These are phyloP conservation scores for Trichoderma koningiopsis DNA, from an alignment of 2,329 filamentous ascomycete species.

Conservation along the genomic window DNA sequence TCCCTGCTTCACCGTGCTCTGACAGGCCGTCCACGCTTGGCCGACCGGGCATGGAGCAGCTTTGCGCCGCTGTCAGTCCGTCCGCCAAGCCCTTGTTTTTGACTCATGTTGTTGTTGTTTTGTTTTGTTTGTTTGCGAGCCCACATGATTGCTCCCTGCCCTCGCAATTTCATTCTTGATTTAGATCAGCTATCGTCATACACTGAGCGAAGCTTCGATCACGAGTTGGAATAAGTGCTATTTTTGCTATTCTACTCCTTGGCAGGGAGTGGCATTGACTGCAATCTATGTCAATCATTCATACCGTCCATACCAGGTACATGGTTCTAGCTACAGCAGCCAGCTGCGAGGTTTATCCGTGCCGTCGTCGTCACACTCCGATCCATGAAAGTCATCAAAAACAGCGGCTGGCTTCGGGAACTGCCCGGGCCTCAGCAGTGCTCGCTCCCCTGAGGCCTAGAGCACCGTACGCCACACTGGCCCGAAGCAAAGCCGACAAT, in stretches of 20 bases:
- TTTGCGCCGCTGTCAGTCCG: conserved; percentile 6
- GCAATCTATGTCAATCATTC: neutral
- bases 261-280: neutral
- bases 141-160: neutral
- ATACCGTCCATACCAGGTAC: neutral
- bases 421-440: conserved; percentile 6
- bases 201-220: neutral
- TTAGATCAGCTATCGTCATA: neutral
- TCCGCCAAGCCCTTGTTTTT: conserved; percentile 10
- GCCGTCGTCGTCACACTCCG: neutral
- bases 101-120: neutral
- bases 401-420: conserved; percentile 12
- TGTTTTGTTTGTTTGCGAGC: neutral
- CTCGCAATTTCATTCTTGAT: conserved; percentile 7
- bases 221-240: neutral
- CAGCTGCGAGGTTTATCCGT: neutral
- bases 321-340: neutral
- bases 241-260: neutral
- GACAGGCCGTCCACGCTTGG: neutral
- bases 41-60: neutral
- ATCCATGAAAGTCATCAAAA: neutral
- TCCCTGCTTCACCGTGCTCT: neutral
- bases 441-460: neutral
- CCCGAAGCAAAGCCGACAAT: conserved; percentile 17
- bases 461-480: conserved; percentile 25